Evolutionary conservation across 805 yeast genomes (phyloP), one percentile per base, ranked within the genome.

Genomic region (Saccharomyces jurei): DNA sequence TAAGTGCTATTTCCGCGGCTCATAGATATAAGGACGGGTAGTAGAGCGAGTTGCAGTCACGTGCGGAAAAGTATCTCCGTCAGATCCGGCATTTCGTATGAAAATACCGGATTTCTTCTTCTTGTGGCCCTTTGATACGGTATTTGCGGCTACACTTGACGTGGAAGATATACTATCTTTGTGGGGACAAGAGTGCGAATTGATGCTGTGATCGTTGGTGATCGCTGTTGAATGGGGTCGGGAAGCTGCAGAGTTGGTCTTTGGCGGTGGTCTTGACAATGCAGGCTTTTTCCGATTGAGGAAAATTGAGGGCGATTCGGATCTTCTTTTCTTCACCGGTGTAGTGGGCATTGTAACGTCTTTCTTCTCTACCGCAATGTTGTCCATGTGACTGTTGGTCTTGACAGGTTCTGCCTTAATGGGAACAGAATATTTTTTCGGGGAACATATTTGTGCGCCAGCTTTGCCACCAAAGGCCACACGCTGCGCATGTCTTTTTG

Each of bases 391-490:
- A n/a, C 44, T 25, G 21, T 17, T 17, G 17, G 9, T 17, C 25
- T 17, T 36, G 21, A 36, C 49, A n/a, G 30, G 30, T 25, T 27
- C 49, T 29, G 30, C 10, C 8, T 14, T 27, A 21, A n/a, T 21
- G 5, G 22, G 11, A 28, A 22, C 9, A n/a, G 30, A 1, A n/a
- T 8, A 10, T 14, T 17, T 32, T 21, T 30, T 22, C 30, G 11
- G 41, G 32, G 48, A 32, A 36, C 17, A 52, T 36, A 41, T 27
- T 41, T 27, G 32, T 13, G 58, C 59, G 28, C 70, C 70, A 1
- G 65, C 70, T 25, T 58, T 58, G 3, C 71, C 71, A 2, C 70
- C 69, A 57, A 68, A 68, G 26, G 71, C 71, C n/a, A 67, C 61
- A 32, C 71, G 58, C 10, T 59, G 57, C 6, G 58, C 51, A 36